Percentiles rank a stretch among this genome's conserved stretches.
phyloP scores from a whole-genome alignment of 1,284 basidiomycete species.

The Bjerkandera adusta region DNA sequence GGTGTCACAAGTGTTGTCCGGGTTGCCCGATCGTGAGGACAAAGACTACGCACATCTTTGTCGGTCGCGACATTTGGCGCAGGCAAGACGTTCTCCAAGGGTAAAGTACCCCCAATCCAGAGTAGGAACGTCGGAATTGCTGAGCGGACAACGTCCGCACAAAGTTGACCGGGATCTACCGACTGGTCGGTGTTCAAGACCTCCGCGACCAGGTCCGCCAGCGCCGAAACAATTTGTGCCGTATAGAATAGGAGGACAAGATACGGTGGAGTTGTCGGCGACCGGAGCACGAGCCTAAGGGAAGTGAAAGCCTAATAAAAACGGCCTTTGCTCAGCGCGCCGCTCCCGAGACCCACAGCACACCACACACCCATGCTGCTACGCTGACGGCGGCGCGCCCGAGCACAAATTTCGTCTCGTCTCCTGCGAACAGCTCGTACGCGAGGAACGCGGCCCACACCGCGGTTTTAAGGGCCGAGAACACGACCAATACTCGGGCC shows the following conservation, averaged over 20 bases:
- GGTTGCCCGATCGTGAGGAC: neutral
- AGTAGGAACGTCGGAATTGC: slow-evolving; percentile 37
- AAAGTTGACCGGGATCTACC: slow-evolving; percentile 12
- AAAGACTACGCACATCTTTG: slow-evolving; percentile 38
- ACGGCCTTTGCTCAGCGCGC: neutral
- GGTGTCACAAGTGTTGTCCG: too few relatives aligned
- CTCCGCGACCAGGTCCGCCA: slow-evolving; percentile 33
- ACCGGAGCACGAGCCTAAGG: slow-evolving; percentile 37
- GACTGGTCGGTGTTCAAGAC: slow-evolving; percentile 21
- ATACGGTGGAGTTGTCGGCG: slow-evolving; percentile 51
- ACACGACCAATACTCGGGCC: slow-evolving; percentile 31
- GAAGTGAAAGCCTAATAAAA: slow-evolving; percentile 41
- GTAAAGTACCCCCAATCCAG: slow-evolving; percentile 53
- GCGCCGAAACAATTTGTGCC: slow-evolving; percentile 32
- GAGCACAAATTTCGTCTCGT: slow-evolving; percentile 11
- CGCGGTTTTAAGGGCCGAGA: slow-evolving; percentile 35
- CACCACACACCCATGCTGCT: slow-evolving; percentile 27
- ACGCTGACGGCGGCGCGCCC: slow-evolving; percentile 20
- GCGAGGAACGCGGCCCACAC: slow-evolving; percentile 34
- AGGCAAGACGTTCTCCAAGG: slow-evolving; percentile 42
- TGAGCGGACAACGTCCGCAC: slow-evolving; percentile 33
- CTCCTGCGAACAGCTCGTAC: slow-evolving; percentile 30
- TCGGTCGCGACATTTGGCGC: slow-evolving; percentile 45
- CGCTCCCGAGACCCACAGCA: neutral
- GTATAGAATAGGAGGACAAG: slow-evolving; percentile 45